Base-by-base conservation (phyloP, 2,329 filamentous ascomycete species). In the Colletotrichum tofieldiae region DNA sequence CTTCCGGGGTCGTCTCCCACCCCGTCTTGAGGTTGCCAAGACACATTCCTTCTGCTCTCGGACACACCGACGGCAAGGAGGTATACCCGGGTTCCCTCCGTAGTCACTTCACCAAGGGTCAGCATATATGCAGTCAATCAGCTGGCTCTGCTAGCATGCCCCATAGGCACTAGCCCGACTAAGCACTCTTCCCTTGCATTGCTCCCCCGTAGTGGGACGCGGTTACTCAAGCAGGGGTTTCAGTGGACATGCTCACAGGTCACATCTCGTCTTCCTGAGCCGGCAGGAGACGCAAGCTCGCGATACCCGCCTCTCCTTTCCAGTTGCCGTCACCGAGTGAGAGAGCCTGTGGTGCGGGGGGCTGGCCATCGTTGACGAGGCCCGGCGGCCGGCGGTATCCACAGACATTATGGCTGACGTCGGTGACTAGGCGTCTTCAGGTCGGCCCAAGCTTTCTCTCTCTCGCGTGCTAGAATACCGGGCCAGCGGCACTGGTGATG, bases 11-110 rank as follows among this genome's bases (percentile, higher is more conserved):
- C 82, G 79, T 43, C 81, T 78, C 18, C 82, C 82, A 16, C 83
- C 82, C 20, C 83, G 78, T 39, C 78, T 78, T 14, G 82, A 84
- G 6, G 81, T 83, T n/a, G 82, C 82, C 39, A 84, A 77, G 18
- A 84, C 77, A 62, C 83, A 84, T 69, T 84, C 79, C 49, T 80
- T 78, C 61, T 79, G 74, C 58, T 83, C 79, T 56, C 83, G 79
- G 55, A 81, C 75, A 64, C 83, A 84, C 63, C 82, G 77, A 23
- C 81, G 79, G 69, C 83, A 84, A 2, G 82, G 83, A 6, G 80
- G 80, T 16, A 75, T 73, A 16, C 80, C 80, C 23, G 82, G 79
- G n/a, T 77, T 76, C 32, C 81, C 82, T 43, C 77, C 81, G 1
- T 77, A 76, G 62, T 81, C 80, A 35, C 80, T 82, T 43, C 11